Evolutionary conservation across 1,284 basidiomycete genomes (phyloP), one percentile per base, ranked within the genome.

Genomic region (Phellopilus nigrolimitatus): DNA sequence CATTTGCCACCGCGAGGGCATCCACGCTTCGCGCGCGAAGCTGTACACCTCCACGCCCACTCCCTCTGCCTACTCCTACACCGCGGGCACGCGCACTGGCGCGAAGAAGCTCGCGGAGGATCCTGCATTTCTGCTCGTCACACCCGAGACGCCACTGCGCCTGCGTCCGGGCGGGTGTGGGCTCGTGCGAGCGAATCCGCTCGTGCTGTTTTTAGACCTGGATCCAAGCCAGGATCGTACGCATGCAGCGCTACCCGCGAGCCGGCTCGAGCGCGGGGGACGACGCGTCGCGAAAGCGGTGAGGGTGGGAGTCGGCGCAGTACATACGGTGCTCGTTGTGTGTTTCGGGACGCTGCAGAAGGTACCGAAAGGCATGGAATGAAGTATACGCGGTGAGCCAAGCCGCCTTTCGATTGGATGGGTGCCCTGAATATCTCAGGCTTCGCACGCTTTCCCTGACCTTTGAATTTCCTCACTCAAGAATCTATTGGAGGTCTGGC

Each of bases 321-420:
- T 51, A 17, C 42, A 45, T 12, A 24, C 41, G 19, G 17, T 44
- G 6, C 36, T 51, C n/a, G n/a, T 21, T 13, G 27, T 25, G 21
- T 44, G 42, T 19, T 51, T 51, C 17, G 49, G 49, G 2, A 27
- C 49, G 34, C 8, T 51, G 36, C 49, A 51, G 42, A 51, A 38
- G 15, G 49, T 51, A n/a, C 49, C 49, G 22, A 51, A 46, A 38
- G 42, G 49, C 21, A 51, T 51, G 49, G 33, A 51, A 24, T 51
- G 24, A 42, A n/a, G n/a, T n/a, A n/a, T n/a, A n/a, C n/a, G n/a
- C n/a, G n/a, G n/a, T n/a, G n/a, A n/a, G n/a, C n/a, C n/a, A n/a
- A n/a, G n/a, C n/a, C n/a, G n/a, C n/a, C n/a, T n/a, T n/a, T n/a
- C n/a, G n/a, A n/a, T n/a, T n/a, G n/a, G n/a, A n/a, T n/a, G n/a